Percentiles rank a stretch among this genome's conserved stretches.
Evolutionary conservation across 345 rosid genomes (phyloP).

Genomic region (Dimocarpus longan): DNA sequence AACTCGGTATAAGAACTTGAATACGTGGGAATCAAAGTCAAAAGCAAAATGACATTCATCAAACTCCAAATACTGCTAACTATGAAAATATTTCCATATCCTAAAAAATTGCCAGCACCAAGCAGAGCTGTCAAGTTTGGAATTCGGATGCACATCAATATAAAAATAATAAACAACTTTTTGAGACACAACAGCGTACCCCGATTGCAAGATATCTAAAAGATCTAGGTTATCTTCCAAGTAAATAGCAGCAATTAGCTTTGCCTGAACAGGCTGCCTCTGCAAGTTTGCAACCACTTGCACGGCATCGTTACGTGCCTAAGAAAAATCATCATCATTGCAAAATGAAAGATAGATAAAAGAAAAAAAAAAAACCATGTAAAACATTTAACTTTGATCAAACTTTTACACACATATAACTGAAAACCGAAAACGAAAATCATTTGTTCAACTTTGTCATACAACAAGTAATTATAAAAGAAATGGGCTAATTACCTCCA

Average conservation of each 20-base stretch:
- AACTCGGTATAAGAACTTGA: neutral
- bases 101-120: neutral
- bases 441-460: neutral
- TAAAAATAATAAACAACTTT: neutral
- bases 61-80: neutral
- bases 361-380: neutral
- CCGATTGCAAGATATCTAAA: conserved; percentile 41
- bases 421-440: neutral
- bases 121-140: too few relatives aligned
- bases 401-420: too few relatives aligned
- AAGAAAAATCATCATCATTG: conserved; percentile 7
- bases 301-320: conserved; percentile 54
- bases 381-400: neutral
- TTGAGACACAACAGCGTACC: conserved; percentile 31
- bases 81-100: neutral
- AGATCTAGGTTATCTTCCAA: conserved; percentile 46
- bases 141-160: too few relatives aligned
- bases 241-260: conserved; percentile 40
- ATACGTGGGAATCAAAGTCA: neutral
- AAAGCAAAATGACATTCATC: conserved; percentile 6
- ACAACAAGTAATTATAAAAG: neutral
- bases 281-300: conserved; percentile 56
- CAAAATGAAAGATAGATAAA: neutral
- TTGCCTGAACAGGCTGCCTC: conserved; percentile 46
- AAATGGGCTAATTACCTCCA: conserved; percentile 39